These are phyloP conservation scores for Psilocybe subaeruginosa DNA, from an alignment of 768 basidiomycete species.

Conservation along the genomic window DNA sequence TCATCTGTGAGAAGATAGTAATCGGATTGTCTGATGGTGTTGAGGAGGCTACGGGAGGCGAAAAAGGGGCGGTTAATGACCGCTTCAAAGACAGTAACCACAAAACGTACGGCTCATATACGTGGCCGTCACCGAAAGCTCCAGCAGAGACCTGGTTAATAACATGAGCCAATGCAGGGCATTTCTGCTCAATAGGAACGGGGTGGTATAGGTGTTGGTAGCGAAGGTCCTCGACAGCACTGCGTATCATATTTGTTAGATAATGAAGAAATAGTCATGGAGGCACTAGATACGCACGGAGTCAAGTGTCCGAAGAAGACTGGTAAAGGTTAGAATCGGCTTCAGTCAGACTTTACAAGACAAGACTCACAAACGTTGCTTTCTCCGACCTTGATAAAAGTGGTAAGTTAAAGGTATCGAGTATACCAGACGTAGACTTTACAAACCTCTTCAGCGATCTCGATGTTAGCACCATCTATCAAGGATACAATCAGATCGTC, in stretches of 20 bases:
- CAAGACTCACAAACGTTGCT: conserved; percentile 81
- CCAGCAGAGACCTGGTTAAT: conserved; percentile 77
- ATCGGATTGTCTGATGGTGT: conserved; percentile 77
- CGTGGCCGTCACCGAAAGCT: conserved; percentile 74
- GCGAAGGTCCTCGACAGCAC: conserved; percentile 83
- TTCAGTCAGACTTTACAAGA: neutral
- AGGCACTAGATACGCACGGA: conserved; percentile 41
- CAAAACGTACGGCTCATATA: conserved; percentile 84
- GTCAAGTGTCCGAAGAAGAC: conserved; percentile 93
- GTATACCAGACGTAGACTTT: neutral
- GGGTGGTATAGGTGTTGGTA: conserved; percentile 87
- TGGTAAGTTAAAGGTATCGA: too few species aligned
- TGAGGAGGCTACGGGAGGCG: conserved; percentile 54
- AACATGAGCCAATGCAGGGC: conserved; percentile 79
- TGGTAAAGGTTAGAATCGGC: conserved; percentile 24
- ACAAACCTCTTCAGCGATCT: conserved; percentile 85
- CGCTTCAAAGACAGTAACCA: neutral
- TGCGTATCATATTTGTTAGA: conserved; percentile 15
- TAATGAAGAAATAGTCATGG: neutral
- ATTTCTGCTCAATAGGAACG: conserved; percentile 79
- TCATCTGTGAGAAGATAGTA: conserved; percentile 89
- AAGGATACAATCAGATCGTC: neutral
- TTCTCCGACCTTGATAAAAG: conserved; percentile 62
- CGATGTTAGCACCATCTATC: conserved; percentile 90
- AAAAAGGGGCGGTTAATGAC: conserved; percentile 9